Conservation (phyloP, 1,284 basidiomycete species). For the Phlebopus sp. region DNA sequence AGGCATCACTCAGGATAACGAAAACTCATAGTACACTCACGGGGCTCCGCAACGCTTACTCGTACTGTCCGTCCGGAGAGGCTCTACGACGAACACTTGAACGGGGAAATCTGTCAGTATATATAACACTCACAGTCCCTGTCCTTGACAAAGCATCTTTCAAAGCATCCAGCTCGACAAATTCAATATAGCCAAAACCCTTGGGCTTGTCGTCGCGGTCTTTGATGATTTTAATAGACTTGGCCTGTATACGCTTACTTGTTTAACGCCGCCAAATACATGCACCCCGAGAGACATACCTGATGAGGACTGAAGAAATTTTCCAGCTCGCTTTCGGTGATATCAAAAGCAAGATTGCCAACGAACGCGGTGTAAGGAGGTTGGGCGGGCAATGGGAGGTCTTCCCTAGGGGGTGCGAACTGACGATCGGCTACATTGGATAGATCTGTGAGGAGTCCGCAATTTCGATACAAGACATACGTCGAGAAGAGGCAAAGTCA, state of each 20-base stretch:
- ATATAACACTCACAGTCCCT: constrained; percentile 43
- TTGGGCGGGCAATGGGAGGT: constrained; percentile 90
- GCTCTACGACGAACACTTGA: constrained; percentile 39
- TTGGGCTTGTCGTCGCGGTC: constrained; percentile 92
- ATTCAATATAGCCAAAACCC: constrained; percentile 98
- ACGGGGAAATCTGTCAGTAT: background rate
- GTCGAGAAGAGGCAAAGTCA: constrained; percentile 59
- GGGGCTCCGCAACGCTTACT: constrained; percentile 93
- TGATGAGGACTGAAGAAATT: constrained; percentile 71
- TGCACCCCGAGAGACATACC: constrained; percentile 39
- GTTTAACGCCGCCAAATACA: background rate
- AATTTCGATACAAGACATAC: constrained; percentile 39
- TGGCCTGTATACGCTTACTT: constrained; percentile 47
- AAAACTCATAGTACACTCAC: constrained; percentile 47
- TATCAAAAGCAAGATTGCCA: constrained; percentile 94
- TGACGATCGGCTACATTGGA: constrained; percentile 56
- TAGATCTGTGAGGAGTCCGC: constrained; percentile 12
- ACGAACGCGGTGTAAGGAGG: constrained; percentile 97
- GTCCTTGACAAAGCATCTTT: constrained; percentile 75
- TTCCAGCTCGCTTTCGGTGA: constrained; percentile 80
- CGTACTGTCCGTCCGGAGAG: constrained; percentile 82
- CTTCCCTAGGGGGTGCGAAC: constrained; percentile 68
- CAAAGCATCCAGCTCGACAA: constrained; percentile 77
- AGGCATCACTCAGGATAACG: constrained; percentile 6
- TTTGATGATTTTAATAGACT: constrained; percentile 89